Conservation (phyloP, 306 rosid genomes). For the Corylus avellana region DNA sequence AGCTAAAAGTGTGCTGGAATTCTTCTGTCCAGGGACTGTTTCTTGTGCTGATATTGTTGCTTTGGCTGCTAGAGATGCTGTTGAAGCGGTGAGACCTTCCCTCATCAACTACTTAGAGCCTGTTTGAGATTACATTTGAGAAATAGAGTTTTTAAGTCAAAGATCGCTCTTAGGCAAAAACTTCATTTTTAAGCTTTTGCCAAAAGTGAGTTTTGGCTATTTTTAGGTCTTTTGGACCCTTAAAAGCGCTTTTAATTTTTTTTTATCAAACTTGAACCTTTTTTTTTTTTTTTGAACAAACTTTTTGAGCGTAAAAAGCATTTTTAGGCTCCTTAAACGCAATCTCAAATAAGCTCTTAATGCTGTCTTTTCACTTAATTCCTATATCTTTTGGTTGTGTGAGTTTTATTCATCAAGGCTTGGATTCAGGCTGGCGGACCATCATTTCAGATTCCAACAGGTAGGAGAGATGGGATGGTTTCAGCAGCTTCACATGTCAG, state of each 20-base stretch:
- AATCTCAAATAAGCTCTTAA: too few species aligned
- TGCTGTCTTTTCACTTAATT: neutral
- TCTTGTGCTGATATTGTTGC: constrained; percentile 92
- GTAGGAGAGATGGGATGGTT: constrained; percentile 79
- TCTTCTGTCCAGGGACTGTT: constrained; percentile 75
- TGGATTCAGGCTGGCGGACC: constrained; percentile 80
- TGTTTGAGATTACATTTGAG: too few species aligned
- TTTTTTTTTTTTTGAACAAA: too few species aligned
- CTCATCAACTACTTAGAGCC: neutral
- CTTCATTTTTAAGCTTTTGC: too few species aligned
- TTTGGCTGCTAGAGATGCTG: constrained; percentile 91
- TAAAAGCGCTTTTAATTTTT: too few species aligned
- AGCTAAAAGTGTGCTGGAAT: constrained; percentile 66
- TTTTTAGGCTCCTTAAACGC: too few species aligned
- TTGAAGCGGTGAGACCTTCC: constrained; percentile 60
- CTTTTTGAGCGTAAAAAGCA: too few species aligned
- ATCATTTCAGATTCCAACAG: constrained; percentile 61
- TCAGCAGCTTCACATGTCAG: constrained; percentile 80
- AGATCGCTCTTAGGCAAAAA: too few species aligned
- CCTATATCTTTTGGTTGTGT: constrained; percentile 7
- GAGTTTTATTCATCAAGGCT: constrained; percentile 18
- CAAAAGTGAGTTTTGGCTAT: too few species aligned
- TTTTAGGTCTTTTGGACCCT: too few species aligned
- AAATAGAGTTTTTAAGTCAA: too few species aligned
- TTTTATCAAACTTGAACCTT: too few species aligned